phyloP scores from a whole-genome alignment of 2,329 filamentous ascomycete species.

The Talaromyces islandicus region DNA sequence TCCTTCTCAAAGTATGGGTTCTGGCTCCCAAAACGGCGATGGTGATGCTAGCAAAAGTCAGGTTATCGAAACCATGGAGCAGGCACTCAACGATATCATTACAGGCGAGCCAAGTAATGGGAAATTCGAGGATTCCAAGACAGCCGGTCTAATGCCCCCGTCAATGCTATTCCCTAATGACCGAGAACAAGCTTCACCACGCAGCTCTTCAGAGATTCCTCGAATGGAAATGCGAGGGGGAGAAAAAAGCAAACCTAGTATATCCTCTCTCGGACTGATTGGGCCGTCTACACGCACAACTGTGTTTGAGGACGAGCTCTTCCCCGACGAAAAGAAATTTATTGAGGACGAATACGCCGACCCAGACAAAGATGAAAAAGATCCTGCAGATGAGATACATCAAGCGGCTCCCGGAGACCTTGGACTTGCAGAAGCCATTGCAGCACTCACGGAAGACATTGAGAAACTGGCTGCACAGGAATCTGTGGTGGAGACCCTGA shows the following conservation, averaged over 20 bases:
- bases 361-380: conserved; percentile 52
- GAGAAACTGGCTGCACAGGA: conserved; percentile 84
- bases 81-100: conserved; percentile 87
- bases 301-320: conserved; percentile 93
- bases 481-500: conserved; percentile 83
- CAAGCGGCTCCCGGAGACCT: conserved; percentile 93
- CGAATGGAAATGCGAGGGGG: conserved; percentile 37
- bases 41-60: conserved; percentile 59
- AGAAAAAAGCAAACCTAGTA: conserved; percentile 67
- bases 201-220: conserved; percentile 56
- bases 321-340: conserved; percentile 75
- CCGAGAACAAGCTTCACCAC: conserved; percentile 55
- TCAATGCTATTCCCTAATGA: conserved; percentile 47
- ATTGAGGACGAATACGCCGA: conserved; percentile 82
- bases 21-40: conserved; percentile 55
- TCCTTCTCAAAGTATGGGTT: conserved; percentile 69
- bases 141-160: conserved; percentile 28
- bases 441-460: conserved; percentile 80
- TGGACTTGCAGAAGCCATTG: conserved; percentile 87
- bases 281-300: conserved; percentile 72
- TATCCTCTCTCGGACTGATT: conserved; percentile 85
- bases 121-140: conserved; percentile 29
- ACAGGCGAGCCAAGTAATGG: conserved; percentile 59
- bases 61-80: conserved; percentile 88
- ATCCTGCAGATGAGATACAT: conserved; percentile 76